Base-by-base conservation (phyloP, 331 rosid genomes). In the Phaseolus coccineus region DNA sequence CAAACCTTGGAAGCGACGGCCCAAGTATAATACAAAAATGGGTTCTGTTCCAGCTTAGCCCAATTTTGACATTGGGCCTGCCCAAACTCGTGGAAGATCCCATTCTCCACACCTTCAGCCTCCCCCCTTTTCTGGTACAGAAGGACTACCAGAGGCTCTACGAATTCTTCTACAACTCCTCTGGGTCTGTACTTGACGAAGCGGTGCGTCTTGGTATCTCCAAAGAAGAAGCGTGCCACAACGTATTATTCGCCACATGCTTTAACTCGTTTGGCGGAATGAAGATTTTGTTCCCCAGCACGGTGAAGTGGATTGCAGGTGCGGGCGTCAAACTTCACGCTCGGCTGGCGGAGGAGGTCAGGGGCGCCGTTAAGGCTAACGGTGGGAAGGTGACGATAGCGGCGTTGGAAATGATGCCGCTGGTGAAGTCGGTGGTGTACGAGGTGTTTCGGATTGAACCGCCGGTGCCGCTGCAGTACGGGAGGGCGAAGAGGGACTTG, bases 151-250 rank as follows among this genome's bases (percentile, higher is more conserved):
- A 77, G 73, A 83, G 87, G 27, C 85, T 96, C 0, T 93, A 91
- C 77, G 92, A 93, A 6, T 96, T 91, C 87, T 90, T 96, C 84
- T 89, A 87, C 83, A 66, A 81, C 5, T 84, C 97, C 0, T 73
- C 96, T 0, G 89, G 85, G 0, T 58, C 46, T n/a, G 85, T 91
- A 9, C 81, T 93, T 0, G 92, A 84, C 28, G 98, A 96, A 80
- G 99, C 99, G 0, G 92, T 77, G 74, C 76, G 87, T 25, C 2
- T 89, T 7, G 98, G 99, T 0, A 35, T 96, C 4, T 83, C 98
- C 0, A 87, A 85, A 39, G 97, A 91, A n/a, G 99, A 96, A 79
- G 99, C 99, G 2, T 90, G 97, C 72, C 99, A 96, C 79, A 96
- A 96, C 40, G 69, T 96, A 1, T 19, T 93, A 1, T 96, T 96